A percentile compares a stretch with the other conserved stretches of the same genome.
phyloP scores from a whole-genome alignment of 2,329 filamentous ascomycete species.

The Ceratocystis lukuohia region DNA sequence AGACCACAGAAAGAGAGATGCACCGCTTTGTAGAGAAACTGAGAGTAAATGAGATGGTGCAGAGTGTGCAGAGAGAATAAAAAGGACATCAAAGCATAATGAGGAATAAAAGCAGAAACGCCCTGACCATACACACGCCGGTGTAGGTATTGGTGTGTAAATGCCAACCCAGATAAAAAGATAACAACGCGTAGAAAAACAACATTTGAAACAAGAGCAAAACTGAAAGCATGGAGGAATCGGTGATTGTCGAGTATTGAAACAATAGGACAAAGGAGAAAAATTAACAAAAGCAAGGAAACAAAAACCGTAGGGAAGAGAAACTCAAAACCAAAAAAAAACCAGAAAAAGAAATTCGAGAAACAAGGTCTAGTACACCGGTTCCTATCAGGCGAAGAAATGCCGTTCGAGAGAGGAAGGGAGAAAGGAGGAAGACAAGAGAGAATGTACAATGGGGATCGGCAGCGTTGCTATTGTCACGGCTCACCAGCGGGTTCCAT shows the following conservation, averaged over 20 bases:
- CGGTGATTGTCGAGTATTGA: background rate
- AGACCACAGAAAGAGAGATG: background rate
- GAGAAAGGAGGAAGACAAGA: background rate
- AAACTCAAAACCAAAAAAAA: constrained; percentile 21
- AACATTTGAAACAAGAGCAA: constrained; percentile 19
- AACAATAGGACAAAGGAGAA: background rate
- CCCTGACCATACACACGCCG: constrained; percentile 13
- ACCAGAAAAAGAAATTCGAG: constrained; percentile 22
- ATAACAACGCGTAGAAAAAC: constrained; percentile 12
- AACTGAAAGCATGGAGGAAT: constrained; percentile 21
- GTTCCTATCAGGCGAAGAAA: background rate
- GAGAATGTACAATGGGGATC: background rate
- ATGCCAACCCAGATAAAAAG: constrained; percentile 6
- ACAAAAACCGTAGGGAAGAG: constrained; percentile 20
- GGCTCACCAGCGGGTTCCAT: constrained; percentile 18
- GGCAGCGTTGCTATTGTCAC: background rate
- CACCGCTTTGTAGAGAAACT: background rate
- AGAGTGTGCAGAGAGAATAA: constrained; percentile 1
- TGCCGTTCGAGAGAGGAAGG: constrained; percentile 10
- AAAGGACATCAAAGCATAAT: background rate
- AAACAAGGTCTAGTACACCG: background rate
- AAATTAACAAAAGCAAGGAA: constrained; percentile 16
- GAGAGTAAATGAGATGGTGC: background rate
- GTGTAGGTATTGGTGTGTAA: constrained; percentile 9
- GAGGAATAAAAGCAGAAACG: constrained; percentile 11